Evolutionary conservation across 257 asterid genomes (phyloP).

Genomic region (Anisodus acutangulus): DNA sequence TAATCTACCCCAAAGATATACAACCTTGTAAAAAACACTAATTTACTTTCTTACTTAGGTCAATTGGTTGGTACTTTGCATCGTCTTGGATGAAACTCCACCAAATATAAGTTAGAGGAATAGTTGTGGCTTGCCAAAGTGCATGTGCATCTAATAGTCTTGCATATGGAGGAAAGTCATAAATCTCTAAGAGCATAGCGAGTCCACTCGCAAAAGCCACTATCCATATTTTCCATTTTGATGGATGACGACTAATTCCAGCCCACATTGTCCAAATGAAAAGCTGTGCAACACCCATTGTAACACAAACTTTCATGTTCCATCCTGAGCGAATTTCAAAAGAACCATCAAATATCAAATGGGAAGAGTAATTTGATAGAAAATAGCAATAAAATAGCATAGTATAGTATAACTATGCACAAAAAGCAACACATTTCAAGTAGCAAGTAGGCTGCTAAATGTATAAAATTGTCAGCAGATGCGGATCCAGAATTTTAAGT

Average conservation of each 20-base stretch:
- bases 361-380: not conserved
- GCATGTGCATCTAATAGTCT: conserved; percentile 81
- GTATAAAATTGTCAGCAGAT: not conserved
- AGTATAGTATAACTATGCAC: not conserved
- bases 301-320: conserved; percentile 70
- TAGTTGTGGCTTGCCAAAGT: conserved; percentile 74
- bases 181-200: conserved; percentile 64
- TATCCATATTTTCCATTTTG: conserved; percentile 68
- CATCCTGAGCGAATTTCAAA: conserved; percentile 49
- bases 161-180: conserved; percentile 74
- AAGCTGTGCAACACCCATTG: conserved; percentile 56
- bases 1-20: not conserved
- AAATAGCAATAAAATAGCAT: not conserved
- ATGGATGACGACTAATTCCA: conserved; percentile 61
- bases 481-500: not conserved
- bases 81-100: conserved; percentile 86
- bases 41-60: conserved; percentile 61
- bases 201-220: conserved; percentile 64
- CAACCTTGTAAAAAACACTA: conserved; percentile 25
- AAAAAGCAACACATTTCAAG: not conserved
- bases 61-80: conserved; percentile 58
- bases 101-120: conserved; percentile 72
- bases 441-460: not conserved
- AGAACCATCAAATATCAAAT: not conserved
- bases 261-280: conserved; percentile 80